Conservation (phyloP, 2,329 filamentous ascomycete genomes). For the Colletotrichum gloeosporioides region DNA sequence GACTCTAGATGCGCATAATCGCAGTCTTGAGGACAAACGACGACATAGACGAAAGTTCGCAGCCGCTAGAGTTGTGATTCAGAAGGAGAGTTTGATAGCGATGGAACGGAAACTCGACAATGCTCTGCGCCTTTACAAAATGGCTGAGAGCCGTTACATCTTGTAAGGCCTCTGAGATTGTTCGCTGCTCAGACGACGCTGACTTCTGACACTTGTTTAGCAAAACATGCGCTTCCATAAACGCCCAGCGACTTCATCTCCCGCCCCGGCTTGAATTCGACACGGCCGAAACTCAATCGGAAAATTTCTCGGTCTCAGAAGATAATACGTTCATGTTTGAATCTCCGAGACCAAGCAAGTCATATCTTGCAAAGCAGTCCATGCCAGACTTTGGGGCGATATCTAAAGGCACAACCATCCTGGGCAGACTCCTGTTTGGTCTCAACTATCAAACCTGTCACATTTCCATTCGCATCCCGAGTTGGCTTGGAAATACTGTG, state of each 20-base stretch:
- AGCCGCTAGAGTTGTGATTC: conserved; percentile 23
- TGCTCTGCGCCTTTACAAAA: conserved; percentile 20
- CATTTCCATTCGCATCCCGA: neutral
- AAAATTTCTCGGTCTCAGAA: no score
- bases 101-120: conserved; percentile 22
- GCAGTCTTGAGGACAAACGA: conserved; percentile 17
- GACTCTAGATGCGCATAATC: neutral
- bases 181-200: no score
- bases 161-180: conserved; percentile 15
- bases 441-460: neutral
- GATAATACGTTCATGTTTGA: no score
- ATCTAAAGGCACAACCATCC: neutral
- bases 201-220: no score
- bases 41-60: conserved; percentile 22
- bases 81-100: conserved; percentile 22
- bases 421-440: neutral
- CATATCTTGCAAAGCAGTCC: neutral
- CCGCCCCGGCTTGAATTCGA: no score
- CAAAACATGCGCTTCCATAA: no score
- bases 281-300: no score
- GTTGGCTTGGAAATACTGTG: neutral
- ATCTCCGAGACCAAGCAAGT: no score
- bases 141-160: conserved; percentile 23
- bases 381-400: neutral
- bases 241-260: no score